Base-by-base conservation (phyloP, 257 asterid genomes). In the Fraxinus excelsior region DNA sequence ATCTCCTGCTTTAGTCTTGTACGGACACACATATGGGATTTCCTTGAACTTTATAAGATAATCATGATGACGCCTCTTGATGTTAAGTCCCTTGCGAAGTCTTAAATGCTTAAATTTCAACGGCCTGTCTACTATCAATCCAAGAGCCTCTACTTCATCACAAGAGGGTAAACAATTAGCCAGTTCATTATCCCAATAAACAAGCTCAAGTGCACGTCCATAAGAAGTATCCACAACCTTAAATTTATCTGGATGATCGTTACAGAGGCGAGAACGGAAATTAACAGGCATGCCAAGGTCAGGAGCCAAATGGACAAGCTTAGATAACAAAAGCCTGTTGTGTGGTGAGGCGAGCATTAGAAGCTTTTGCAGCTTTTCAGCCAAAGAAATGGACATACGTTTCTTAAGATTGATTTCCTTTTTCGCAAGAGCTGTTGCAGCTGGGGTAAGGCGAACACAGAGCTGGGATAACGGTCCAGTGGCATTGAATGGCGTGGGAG, bases 171-270 rank as follows among this genome's bases (percentile, higher is more conserved):
- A 42, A 76, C 60, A 81, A 34, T 76, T 81, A 25, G 92, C 94
- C 85, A 93, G 82, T 76, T 76, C 58, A 2, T 79, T 58, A 37
- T 96, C 94, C 97, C 99, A 96, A 0, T 83, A 40, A 44, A 90
- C 96, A 42, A 96, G 97, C 92, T 93, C 91, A n/a, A 93, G 94
- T 0, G 99, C 96, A 60, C 88, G 93, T 1, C 98, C 98, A 66
- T 95, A 93, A 67, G 97, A 93, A 76, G 98, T 93, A 70, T 90
- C 91, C 40, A 91, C 94, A 29, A 91, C 84, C 84, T 85, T 92
- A 80, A 95, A 95, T 58, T 76, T 95, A 73, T 90, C 91, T 2
- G 97, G 96, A 80, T 89, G 89, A n/a, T 93, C 93, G 29, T 88
- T 89, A 87, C 97, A 91, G 21, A 95, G 91, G 72, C 88, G 86